Base-by-base conservation (phyloP, 202 grass and related monocot species). In the Dendrocalamus latiflorus region DNA sequence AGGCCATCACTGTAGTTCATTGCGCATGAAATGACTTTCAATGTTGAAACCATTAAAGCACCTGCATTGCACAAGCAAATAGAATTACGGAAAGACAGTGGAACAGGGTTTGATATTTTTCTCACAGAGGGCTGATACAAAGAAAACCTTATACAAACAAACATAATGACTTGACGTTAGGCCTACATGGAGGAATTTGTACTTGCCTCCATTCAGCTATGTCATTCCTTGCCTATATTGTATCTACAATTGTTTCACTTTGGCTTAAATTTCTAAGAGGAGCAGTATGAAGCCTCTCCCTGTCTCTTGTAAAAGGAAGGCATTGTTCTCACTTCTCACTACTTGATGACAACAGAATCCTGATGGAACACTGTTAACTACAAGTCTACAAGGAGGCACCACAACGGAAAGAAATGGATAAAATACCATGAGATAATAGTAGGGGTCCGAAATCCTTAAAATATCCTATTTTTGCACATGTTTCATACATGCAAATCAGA, bases 11-110 rank as follows among this genome's bases (percentile, higher is more conserved):
- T 85, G 62, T 95, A 99, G 72, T 99, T 94, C 80, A 99, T 99
- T 78, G 96, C 85, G 4, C 96, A 99, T 9, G 96, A 99, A 87
- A 99, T 96, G 50, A 99, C 72, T 84, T 96, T 99, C 59, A 96
- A 90, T 4, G 91, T 96, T 65, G 96, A 83, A 87, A 99, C 96
- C 96, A 99, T 99, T 74, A 99, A 87, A 82, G 96, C 93, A 76
- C 96, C 96, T 99, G 69, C 77, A 86, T 84, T 34, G 37, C 37
- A 63, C 13, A 80, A 82, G 62, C 15, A 64, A 74, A 87, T 20
- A 68, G 28, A 84, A 87, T 70, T 71, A 33, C 63, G 16, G 70
- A 48, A 80, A 56, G 56, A 79, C 39, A 33, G n/a, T 76, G 45
- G 59, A 75, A 84, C 42, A 68, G 22, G 14, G 24, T 17, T 65